Base-by-base conservation (phyloP, 2,329 filamentous ascomycete species). In the Botrytis squamosa region DNA sequence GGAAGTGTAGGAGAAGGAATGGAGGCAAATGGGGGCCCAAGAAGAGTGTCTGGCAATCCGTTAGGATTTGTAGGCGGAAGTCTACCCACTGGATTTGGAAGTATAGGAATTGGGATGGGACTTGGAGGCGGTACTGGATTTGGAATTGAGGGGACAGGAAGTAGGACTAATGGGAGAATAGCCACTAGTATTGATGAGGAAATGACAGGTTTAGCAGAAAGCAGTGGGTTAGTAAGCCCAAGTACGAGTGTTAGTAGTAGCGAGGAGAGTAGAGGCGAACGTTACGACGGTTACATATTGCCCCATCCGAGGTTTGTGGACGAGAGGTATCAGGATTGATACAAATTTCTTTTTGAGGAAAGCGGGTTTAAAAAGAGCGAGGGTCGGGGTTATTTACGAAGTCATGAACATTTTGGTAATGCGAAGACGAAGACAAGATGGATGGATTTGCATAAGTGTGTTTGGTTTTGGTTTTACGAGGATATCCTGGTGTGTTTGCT, bases 211-310 rank as follows among this genome's bases (percentile, higher is more conserved):
- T 75, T 64, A 73, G 78, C 16, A 76, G 66, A 57, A 74, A 75
- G 76, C 60, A 81, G 79, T 73, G 80, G 80, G 7, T 75, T 81
- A 20, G 80, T 75, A 3, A 81, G 80, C 64, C 80, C 80, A 14
- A 80, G 78, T 71, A 81, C 80, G 66, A 81, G 80, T 73, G 77
- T 80, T 9, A 80, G 77, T 65, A 78, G 76, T 8, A 80, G 77
- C 72, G 78, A 74, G 25, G 71, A 73, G 22, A 77, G 77, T 71
- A 73, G 70, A 49, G 73, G 62, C 10, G 77, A 73, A 1, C 75
- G 64, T 59, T 76, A 78, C 60, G 70, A 55, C 8, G 72, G 66
- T 3, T 77, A 75, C 69, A 64, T 75, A 46, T 46, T 72, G 14
- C 14, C 70, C 33, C 63, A n/a, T 29, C 40, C 70, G 14, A 68